phyloP scores from a whole-genome alignment of 768 basidiomycete species.

The Sporobolomyces roseus region DNA sequence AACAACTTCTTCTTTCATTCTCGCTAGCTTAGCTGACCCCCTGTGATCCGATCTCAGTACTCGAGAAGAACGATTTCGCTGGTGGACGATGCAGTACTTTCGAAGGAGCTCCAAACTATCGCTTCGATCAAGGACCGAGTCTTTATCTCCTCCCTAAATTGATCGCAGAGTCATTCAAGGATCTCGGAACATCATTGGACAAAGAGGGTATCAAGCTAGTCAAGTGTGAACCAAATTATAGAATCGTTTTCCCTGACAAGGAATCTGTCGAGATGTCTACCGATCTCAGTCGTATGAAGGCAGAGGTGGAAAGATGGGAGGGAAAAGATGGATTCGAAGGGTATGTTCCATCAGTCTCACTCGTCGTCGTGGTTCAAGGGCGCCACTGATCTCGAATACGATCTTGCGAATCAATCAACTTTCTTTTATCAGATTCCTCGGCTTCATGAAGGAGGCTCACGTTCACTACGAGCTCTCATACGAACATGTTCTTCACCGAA shows the following conservation, averaged over 20 bases:
- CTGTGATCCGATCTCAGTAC: slow-evolving; percentile 24
- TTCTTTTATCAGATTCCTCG: slow-evolving; percentile 39
- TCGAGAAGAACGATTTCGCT: slow-evolving; percentile 52
- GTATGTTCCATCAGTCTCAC: no score
- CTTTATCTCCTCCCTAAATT: slow-evolving; percentile 50
- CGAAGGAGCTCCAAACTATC: slow-evolving; percentile 48
- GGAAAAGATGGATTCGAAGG: slow-evolving; percentile 49
- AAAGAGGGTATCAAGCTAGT: slow-evolving; percentile 50
- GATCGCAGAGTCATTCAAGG: slow-evolving; percentile 50
- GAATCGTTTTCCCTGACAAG: slow-evolving; percentile 52
- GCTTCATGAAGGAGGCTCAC: slow-evolving; percentile 47
- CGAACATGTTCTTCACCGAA: slow-evolving; percentile 50
- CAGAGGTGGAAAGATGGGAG: slow-evolving; percentile 51
- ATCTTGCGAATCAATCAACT: background rate
- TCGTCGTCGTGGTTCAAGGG: no score
- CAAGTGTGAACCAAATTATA: slow-evolving; percentile 53
- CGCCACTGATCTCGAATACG: no score
- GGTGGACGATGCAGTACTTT: slow-evolving; percentile 53
- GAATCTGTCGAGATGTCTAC: slow-evolving; percentile 49
- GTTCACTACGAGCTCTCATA: slow-evolving; percentile 51
- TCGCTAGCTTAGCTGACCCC: no score
- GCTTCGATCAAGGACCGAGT: slow-evolving; percentile 52
- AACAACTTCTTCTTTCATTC: no score
- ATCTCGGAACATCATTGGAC: slow-evolving; percentile 49
- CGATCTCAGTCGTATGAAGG: slow-evolving; percentile 49